Base-by-base conservation (phyloP, 768 basidiomycete genomes). In the Mycena alexandri region DNA sequence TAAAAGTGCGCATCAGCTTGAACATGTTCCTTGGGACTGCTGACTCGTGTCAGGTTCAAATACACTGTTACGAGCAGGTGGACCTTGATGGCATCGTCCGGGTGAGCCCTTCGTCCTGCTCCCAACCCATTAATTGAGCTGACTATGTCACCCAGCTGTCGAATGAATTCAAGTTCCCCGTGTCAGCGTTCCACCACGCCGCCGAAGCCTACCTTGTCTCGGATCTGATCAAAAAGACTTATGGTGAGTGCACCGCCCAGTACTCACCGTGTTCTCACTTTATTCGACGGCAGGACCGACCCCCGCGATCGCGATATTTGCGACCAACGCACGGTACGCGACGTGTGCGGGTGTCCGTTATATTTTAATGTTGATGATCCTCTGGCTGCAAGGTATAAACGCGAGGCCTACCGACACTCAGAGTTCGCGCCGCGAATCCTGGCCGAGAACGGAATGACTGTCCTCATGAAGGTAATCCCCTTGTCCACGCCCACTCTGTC, bases 201-300 rank as follows among this genome's bases (percentile, higher is more conserved):
- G 88, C 89, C 64, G 93, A 95, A 72, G 90, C 93, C 0, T 96
- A 92, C 73, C 86, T 95, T 13, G 90, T 95, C 22, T 92, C 94
- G 1, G 89, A 91, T 50, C 76, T 92, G 7, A 79, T 97, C 68
- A 93, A 91, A 77, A 83, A 85, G 71, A 85, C 87, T 51, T 93
- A 85, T 73, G 93, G 86, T 85, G 51, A 60, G 87, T 24, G 22
- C 7, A 1, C 13, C 10, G 8, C 33, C 53, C 13, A 10, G 17
- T 34, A 17, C 25, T 25, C 33, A 22, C 2, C 38, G 17, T 24
- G 51, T 9, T 33, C 61, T 42, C 58, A 50, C 43, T 50, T 22
- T 5, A 9, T 41, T 21, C 4, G 12, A 48, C 11, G 17, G n/a
- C 70, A 86, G 93, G 93, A 1, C 86, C 85, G 13, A 80, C 89